phyloP scores from a whole-genome alignment of 2,329 filamentous ascomycete genomes.

The Cercospora zeae-maydis region DNA sequence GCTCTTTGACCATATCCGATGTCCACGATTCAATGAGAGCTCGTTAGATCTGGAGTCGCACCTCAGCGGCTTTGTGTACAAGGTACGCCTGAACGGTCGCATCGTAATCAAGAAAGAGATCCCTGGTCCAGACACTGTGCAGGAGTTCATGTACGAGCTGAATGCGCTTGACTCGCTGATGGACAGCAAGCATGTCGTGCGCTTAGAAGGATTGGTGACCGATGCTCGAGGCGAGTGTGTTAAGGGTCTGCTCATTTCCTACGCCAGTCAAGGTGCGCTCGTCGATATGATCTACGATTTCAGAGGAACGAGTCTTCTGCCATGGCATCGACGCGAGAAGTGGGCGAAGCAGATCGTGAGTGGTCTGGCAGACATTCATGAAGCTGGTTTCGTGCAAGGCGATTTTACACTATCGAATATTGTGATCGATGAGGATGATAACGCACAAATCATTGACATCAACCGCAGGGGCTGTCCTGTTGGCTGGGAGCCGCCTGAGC shows the following conservation, averaged over 20 bases:
- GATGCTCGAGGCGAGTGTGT: conserved; percentile 70
- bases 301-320: conserved; percentile 50
- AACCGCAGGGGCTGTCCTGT: conserved; percentile 95
- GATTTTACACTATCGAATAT: conserved; percentile 98
- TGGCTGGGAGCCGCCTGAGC: conserved; percentile 95
- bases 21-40: conserved; percentile 61
- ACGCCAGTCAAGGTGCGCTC: conserved; percentile 79
- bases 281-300: conserved; percentile 88
- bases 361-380: conserved; percentile 88
- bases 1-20: conserved; percentile 67
- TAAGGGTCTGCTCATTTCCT: conserved; percentile 86
- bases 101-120: conserved; percentile 96
- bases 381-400: conserved; percentile 93
- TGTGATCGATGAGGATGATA: conserved; percentile 76
- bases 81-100: conserved; percentile 66
- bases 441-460: conserved; percentile 97
- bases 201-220: conserved; percentile 81
- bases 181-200: conserved; percentile 72
- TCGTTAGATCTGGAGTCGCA: conserved; percentile 84
- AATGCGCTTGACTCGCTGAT: conserved; percentile 82
- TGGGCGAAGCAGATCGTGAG: conserved; percentile 92
- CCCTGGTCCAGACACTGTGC: conserved; percentile 87
- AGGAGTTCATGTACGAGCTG: conserved; percentile 96
- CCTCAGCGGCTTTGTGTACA: conserved; percentile 96
- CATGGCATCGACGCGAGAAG: conserved; percentile 71